Evolutionary conservation across 2,329 filamentous ascomycete species (phyloP), one percentile per base, ranked within the genome.

Genomic region (Fusarium sp.): DNA sequence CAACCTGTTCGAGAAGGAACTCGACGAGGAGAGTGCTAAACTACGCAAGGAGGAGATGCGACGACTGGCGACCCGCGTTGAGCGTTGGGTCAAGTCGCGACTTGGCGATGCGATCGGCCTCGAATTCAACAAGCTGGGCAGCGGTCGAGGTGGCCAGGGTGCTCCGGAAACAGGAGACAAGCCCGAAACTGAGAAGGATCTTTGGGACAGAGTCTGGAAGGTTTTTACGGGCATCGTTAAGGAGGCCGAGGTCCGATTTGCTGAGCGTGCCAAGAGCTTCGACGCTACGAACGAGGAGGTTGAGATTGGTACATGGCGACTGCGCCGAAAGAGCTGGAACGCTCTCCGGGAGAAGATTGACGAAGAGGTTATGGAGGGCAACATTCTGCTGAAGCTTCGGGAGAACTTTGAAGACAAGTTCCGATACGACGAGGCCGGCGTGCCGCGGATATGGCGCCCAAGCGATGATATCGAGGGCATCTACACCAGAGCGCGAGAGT

Each of bases 371-470:
- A 96, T 96, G 88, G 95, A 98, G 79, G 94, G 94, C 71, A 99
- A 98, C 73, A 88, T 99, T 50, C 81, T 98, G 31, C 83, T 98
- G 68, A 99, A 99, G 81, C 86, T 99, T 47, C 88, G 95, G 32
- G 95, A 99, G 77, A 98, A 97, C 80, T 99, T 99, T 68, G 95
- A 99, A 78, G 95, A 99, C 80, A 97, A 97, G 78, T 99, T 99
- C 85, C 90, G 95, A 64, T 99, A 99, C 72, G 95, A 99, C 71
- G 93, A 97, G 58, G 88, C 88, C 7, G 95, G 95, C 25, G 95
- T 99, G 5, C 95, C 95, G 6, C 86, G 95, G 58, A 97, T 99
- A 77, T 99, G 95, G 95, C 88, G 93, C 24, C 95, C 95, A 2
- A 93, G 90, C 2, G 95, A 99, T 74, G 95, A 99, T 73, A 99